phyloP scores from a whole-genome alignment of 179 eudicot genomes.

The Spinacia oleracea region DNA sequence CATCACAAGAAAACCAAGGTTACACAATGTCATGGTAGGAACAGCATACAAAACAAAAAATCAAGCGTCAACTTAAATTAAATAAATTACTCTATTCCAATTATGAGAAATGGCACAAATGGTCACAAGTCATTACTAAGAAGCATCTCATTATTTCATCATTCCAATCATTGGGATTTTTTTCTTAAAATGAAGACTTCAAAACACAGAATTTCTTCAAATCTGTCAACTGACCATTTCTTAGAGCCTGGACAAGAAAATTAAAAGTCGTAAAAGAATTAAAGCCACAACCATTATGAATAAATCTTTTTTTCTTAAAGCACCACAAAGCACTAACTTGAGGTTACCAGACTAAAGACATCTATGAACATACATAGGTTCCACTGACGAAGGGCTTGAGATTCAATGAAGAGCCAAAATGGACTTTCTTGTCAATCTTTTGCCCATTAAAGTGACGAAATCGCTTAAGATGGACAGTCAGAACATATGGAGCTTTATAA shows the following conservation, averaged over 20 bases:
- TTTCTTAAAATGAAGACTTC: neutral
- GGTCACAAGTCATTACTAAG: neutral
- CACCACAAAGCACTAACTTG: neutral
- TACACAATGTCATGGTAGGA: neutral
- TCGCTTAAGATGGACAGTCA: slow-evolving; percentile 85
- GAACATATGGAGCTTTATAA: slow-evolving; percentile 80
- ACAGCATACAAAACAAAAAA: neutral
- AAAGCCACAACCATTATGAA: neutral
- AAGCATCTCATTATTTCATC: neutral
- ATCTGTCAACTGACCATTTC: neutral
- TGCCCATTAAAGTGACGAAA: slow-evolving; percentile 75
- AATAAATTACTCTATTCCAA: neutral
- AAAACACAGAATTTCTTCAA: neutral
- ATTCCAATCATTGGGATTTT: neutral
- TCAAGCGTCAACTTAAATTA: neutral
- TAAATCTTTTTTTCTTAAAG: neutral
- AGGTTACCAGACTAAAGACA: slow-evolving; percentile 9
- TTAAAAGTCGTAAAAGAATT: neutral
- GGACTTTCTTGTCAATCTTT: slow-evolving; percentile 78
- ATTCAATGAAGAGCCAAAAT: slow-evolving; percentile 74
- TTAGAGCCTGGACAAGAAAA: neutral
- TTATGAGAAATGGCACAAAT: neutral
- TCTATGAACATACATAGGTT: slow-evolving; percentile 62
- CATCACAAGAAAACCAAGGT: neutral
- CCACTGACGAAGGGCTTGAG: slow-evolving; percentile 80